Percentiles rank a stretch among this genome's conserved stretches.
phyloP scores from a whole-genome alignment of 306 rosid genomes.

The Dryas alaskensis region DNA sequence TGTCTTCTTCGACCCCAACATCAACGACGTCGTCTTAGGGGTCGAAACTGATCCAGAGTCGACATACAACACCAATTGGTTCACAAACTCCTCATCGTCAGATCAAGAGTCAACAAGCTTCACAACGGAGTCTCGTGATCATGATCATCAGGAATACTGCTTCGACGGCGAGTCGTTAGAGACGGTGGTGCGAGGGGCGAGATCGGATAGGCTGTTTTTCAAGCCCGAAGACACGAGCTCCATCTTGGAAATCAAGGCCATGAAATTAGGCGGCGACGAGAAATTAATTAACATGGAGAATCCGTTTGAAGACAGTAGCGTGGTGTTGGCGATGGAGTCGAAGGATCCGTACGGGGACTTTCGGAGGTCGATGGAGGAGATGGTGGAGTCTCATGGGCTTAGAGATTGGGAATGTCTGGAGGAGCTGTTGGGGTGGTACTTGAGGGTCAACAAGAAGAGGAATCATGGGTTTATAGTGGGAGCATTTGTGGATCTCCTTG shows the following conservation, averaged over 20 bases:
- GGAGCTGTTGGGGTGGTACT: slow-evolving; percentile 62
- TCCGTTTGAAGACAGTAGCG: slow-evolving; percentile 51
- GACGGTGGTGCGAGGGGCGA: slow-evolving; percentile 50
- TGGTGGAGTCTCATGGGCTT: slow-evolving; percentile 68
- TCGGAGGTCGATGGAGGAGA: slow-evolving; percentile 78
- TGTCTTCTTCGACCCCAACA: slow-evolving; percentile 41
- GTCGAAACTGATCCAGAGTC: slow-evolving; percentile 56
- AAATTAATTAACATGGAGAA: background rate
- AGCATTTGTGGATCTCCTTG: slow-evolving; percentile 72
- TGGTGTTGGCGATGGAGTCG: slow-evolving; percentile 66
- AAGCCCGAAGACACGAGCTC: slow-evolving; percentile 63
- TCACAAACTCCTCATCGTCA: slow-evolving; percentile 45
- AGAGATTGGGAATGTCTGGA: slow-evolving; percentile 76
- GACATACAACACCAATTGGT: slow-evolving; percentile 20
- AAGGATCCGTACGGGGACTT: slow-evolving; percentile 68
- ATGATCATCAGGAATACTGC: slow-evolving; percentile 26
- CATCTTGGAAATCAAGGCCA: slow-evolving; percentile 39
- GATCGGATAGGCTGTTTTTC: slow-evolving; percentile 73
- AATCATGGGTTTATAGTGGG: slow-evolving; percentile 68
- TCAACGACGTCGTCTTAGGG: slow-evolving; percentile 5
- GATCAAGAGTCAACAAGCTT: slow-evolving; percentile 46
- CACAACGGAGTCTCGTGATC: slow-evolving; percentile 44
- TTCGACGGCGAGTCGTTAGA: slow-evolving; percentile 47
- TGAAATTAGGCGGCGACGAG: background rate
- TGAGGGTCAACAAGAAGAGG: slow-evolving; percentile 55